A percentile compares a stretch with the other conserved stretches of the same genome.
These are phyloP conservation scores for Collybia sp. DNA, from an alignment of 768 basidiomycete species.

Conservation along the genomic window DNA sequence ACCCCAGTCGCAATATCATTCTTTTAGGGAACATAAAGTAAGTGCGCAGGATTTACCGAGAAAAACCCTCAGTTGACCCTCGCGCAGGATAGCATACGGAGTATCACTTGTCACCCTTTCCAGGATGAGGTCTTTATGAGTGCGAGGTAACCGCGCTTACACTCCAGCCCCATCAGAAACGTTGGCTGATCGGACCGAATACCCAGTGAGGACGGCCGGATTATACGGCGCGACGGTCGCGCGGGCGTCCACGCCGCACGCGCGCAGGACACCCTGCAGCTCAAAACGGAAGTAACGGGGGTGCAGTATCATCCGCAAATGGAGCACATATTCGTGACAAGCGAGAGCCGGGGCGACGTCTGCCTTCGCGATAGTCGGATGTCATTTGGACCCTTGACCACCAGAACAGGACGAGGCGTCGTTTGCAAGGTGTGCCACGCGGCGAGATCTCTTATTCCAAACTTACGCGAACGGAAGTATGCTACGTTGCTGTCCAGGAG, in stretches of 20 bases:
- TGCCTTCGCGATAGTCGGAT: constrained; percentile 69
- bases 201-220: constrained; percentile 64
- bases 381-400: constrained; percentile 56
- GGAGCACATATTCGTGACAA: constrained; percentile 66
- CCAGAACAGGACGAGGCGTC: constrained; percentile 44
- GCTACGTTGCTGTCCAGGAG: constrained; percentile 40
- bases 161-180: constrained; percentile 6
- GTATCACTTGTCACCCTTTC: constrained; percentile 58
- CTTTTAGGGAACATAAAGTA: constrained; percentile 25
- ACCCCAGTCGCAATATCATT: constrained; percentile 7
- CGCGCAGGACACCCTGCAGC: constrained; percentile 49
- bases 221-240: constrained; percentile 60
- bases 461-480: constrained; percentile 22
- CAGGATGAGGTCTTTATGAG: constrained; percentile 67
- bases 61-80: not conserved
- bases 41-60: not conserved
- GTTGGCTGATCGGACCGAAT: not conserved
- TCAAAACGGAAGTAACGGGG: constrained; percentile 53
- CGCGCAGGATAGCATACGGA: constrained; percentile 59
- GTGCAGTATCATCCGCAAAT: constrained; percentile 65
- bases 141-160: constrained; percentile 44
- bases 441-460: not conserved
- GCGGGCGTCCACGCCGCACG: constrained; percentile 19
- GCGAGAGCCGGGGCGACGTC: constrained; percentile 53
- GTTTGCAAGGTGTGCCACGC: constrained; percentile 41